phyloP scores from a whole-genome alignment of 805 yeast species.

The Hanseniaspora pseudoguilliermondii region DNA sequence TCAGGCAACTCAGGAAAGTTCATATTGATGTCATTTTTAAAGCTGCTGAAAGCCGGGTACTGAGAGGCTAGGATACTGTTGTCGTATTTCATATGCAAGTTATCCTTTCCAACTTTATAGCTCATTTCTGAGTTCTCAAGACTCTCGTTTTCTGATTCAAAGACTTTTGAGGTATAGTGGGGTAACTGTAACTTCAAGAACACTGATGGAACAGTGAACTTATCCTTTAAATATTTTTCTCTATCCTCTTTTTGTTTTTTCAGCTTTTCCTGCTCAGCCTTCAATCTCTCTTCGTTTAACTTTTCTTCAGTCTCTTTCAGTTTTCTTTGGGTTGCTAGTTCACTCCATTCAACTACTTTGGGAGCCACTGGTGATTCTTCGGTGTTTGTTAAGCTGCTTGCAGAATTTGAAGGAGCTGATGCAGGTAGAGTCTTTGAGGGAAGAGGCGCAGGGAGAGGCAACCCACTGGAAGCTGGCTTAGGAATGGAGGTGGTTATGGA shows the following conservation, averaged over 20 bases:
- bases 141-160: background rate
- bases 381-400: background rate
- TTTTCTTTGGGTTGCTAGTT: slow-evolving; percentile 8
- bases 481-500: slow-evolving; percentile 2
- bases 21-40: background rate
- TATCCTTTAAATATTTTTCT: background rate
- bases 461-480: background rate
- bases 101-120: background rate
- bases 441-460: background rate
- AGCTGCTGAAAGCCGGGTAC: background rate
- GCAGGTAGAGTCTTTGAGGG: background rate
- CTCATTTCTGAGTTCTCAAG: background rate
- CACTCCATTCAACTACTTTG: slow-evolving; percentile 8
- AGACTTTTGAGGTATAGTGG: background rate
- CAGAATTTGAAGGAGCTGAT: background rate
- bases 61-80: background rate
- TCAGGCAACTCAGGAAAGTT: background rate
- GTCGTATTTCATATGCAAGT: background rate
- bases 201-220: background rate
- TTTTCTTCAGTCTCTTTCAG: slow-evolving; percentile 2
- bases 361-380: background rate
- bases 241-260: background rate
- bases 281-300: background rate
- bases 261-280: background rate
- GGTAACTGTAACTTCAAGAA: background rate